Evolutionary conservation across 179 eudicot genomes (phyloP).

Genomic region (Monotropa hypopitys): DNA sequence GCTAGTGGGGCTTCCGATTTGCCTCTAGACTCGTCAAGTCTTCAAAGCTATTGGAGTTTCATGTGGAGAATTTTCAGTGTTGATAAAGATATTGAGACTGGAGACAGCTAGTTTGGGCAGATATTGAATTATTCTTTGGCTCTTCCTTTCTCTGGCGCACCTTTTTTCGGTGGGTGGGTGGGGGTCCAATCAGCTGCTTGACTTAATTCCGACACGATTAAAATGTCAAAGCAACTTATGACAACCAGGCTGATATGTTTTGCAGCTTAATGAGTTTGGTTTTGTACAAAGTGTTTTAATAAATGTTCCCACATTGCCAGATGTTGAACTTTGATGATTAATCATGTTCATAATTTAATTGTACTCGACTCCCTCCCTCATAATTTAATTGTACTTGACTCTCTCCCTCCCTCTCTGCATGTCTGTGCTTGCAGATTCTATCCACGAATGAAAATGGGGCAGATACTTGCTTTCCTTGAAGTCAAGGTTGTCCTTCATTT

Average conservation of each 20-base stretch:
- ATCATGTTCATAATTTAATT: background rate
- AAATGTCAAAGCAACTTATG: background rate
- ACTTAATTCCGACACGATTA: background rate
- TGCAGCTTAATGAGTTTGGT: background rate
- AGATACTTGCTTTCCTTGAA: slow-evolving; percentile 42
- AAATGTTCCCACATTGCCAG: background rate
- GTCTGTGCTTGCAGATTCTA: slow-evolving; percentile 49
- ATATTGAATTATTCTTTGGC: too few relatives aligned
- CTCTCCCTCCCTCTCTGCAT: background rate
- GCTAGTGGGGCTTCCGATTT: too few relatives aligned
- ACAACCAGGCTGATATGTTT: background rate
- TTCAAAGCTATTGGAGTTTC: too few relatives aligned
- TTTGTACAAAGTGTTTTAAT: background rate
- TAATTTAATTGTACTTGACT: background rate
- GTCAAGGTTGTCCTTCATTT: slow-evolving; percentile 38
- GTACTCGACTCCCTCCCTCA: background rate
- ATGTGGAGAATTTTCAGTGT: too few relatives aligned
- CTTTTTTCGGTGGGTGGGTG: too few relatives aligned
- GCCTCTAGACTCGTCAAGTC: too few relatives aligned
- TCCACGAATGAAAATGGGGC: slow-evolving; percentile 63
- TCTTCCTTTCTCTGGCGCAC: too few relatives aligned
- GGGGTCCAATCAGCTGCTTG: background rate
- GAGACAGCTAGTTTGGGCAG: too few relatives aligned
- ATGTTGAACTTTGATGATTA: background rate
- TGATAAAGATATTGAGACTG: too few relatives aligned